phyloP scores from a whole-genome alignment of 768 basidiomycete species.

The Trametes elegans region DNA sequence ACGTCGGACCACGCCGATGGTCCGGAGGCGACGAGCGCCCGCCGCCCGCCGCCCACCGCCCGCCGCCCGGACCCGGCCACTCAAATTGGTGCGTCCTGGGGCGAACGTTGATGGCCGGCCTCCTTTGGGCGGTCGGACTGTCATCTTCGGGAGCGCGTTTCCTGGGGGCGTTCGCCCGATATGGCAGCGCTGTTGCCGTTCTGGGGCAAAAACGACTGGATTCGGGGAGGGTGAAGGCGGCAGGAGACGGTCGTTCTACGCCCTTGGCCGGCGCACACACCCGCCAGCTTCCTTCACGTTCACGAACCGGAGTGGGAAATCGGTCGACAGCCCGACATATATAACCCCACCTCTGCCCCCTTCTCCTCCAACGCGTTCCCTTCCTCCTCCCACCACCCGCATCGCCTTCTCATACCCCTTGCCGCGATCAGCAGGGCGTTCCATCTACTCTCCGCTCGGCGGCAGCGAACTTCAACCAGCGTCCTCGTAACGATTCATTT shows the following conservation, averaged over 20 bases:
- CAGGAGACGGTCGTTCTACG: neutral
- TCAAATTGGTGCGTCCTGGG: neutral
- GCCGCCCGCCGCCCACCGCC: neutral
- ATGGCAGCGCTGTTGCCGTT: neutral
- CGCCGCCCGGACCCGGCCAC: conserved; percentile 2
- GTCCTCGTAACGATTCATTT: too few relatives aligned
- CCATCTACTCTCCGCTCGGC: neutral
- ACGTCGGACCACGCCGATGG: neutral
- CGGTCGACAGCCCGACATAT: neutral
- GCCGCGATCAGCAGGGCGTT: conserved; percentile 13
- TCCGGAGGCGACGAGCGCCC: conserved; percentile 16
- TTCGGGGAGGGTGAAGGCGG: neutral
- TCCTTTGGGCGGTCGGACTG: neutral
- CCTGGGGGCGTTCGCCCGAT: neutral
- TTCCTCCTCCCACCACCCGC: conserved; percentile 1
- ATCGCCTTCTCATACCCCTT: neutral
- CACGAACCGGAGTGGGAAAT: conserved; percentile 2
- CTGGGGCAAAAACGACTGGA: neutral
- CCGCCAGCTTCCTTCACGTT: conserved; percentile 1
- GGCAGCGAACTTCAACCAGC: neutral
- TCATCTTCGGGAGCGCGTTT: too few relatives aligned
- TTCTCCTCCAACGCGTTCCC: conserved; percentile 11
- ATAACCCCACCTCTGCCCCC: conserved; percentile 5
- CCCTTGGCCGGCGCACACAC: neutral
- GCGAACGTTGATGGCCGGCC: conserved; percentile 10